These are phyloP conservation scores for Schizonepeta tenuifolia DNA, from an alignment of 257 asterid species.

Conservation along the genomic window DNA sequence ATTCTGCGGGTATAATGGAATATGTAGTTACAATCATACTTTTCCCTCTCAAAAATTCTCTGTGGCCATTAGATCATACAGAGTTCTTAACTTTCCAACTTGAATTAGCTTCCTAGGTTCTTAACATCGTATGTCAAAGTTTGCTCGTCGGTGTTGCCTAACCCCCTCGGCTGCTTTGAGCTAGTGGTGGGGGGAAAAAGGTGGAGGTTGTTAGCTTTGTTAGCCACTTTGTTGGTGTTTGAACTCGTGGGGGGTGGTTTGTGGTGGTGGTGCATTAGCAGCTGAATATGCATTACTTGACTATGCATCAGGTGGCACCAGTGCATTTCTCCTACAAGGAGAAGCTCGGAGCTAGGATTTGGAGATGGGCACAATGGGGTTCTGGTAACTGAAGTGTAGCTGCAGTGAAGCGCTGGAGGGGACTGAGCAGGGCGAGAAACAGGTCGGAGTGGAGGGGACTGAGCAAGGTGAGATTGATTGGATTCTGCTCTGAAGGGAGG, in stretches of 20 bases:
- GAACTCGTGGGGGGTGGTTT: no score
- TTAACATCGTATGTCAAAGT: slow-evolving; percentile 45
- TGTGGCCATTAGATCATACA: slow-evolving; percentile 62
- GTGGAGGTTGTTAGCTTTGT: slow-evolving; percentile 55
- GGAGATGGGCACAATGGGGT: no score
- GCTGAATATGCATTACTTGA: no score
- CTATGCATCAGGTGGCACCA: no score
- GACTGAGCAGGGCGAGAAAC: no score
- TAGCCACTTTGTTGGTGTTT: slow-evolving; percentile 51
- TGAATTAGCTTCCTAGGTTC: slow-evolving; percentile 43
- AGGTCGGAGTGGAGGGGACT: slow-evolving; percentile 10
- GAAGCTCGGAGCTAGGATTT: no score
- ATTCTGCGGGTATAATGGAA: slow-evolving; percentile 77
- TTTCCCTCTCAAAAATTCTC: slow-evolving; percentile 62
- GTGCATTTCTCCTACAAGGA: no score
- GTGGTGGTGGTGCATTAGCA: slow-evolving; percentile 84
- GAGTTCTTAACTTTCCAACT: slow-evolving; percentile 65
- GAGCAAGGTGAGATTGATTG: slow-evolving; percentile 76
- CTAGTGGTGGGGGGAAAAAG: slow-evolving; percentile 37
- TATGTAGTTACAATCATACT: slow-evolving; percentile 70
- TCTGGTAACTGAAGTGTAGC: slow-evolving; percentile 49
- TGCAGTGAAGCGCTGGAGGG: no score
- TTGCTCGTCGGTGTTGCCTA: slow-evolving; percentile 52
- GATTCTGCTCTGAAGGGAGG: slow-evolving; percentile 83
- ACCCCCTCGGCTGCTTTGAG: no score